A percentile compares a stretch with the other conserved stretches of the same genome.
Conservation (phyloP, 306 rosid genomes). For the Citrullus mucosospermus region DNA sequence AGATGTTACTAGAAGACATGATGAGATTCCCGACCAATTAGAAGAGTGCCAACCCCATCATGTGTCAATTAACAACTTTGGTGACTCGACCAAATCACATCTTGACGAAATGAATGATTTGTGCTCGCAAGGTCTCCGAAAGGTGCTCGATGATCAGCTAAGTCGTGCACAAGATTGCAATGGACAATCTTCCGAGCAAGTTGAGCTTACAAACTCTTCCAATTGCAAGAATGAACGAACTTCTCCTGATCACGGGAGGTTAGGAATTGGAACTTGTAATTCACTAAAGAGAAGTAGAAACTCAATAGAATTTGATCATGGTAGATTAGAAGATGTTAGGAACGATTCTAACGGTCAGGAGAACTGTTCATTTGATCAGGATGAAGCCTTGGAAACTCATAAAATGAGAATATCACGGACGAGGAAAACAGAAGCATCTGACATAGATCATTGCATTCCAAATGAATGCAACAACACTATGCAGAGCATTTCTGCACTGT, state of each 20-base stretch:
- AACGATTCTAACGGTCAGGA: constrained; percentile 13
- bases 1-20: constrained; percentile 1
- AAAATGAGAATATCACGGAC: constrained; percentile 5
- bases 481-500: constrained; percentile 9
- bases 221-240: constrained; percentile 11
- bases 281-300: constrained; percentile 12
- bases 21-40: neutral
- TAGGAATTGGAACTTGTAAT: constrained; percentile 5
- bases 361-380: constrained; percentile 19
- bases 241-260: constrained; percentile 19
- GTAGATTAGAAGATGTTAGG: constrained; percentile 11
- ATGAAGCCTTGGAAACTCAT: constrained; percentile 11
- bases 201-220: constrained; percentile 15
- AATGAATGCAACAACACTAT: constrained; percentile 15
- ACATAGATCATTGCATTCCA: constrained; percentile 9
- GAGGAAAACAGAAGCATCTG: constrained; percentile 20
- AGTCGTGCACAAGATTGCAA: constrained; percentile 4
- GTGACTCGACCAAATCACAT: constrained; percentile 14
- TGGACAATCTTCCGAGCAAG: constrained; percentile 19
- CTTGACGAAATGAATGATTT: constrained; percentile 7
- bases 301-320: constrained; percentile 21
- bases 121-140: neutral
- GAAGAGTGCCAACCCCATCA: neutral
- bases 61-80: constrained; percentile 13
- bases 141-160: constrained; percentile 10